Base-by-base conservation (phyloP, 441 rosid species). In the Flueggea neowawraea region DNA sequence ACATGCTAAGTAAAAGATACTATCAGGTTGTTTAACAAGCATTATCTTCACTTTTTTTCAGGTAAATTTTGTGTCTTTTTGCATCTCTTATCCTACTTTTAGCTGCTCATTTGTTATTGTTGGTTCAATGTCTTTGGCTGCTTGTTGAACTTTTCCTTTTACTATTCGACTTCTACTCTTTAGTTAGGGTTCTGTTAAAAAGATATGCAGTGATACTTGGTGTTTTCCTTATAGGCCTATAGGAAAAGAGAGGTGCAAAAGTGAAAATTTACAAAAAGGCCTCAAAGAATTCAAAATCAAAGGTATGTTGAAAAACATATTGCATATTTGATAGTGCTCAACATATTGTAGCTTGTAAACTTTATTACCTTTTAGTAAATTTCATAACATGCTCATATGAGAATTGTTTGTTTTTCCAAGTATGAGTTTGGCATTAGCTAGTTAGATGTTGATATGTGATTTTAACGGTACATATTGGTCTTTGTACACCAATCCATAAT, bases 11-110 rank as follows among this genome's bases (percentile, higher is more conserved):
- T 89, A 43, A 91, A 74, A 62, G 87, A 80, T 60, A 85, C 89
- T 31, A 22, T 89, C 36, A 80, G 97, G 72, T 52, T 83, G 51
- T 94, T 94, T 76, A 90, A 94, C 83, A 87, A 80, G 64, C 82
- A 85, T 6, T 90, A 89, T 80, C 97, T 94, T 32, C 90, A 87
- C 51, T 67, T 77, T 62, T 62, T 86, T 90, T 14, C 93, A 88
- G 95, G 96, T 88, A 16, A 22, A 22, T 22, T 22, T 22, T 2
- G 28, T 22, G 28, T 22, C 28, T 22, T 22, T 22, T 22, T 22
- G 28, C 28, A 22, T 22, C 28, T 22, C 28, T 22, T 22, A 22
- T 22, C 28, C 28, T 22, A 22, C 1, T 22, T 22, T 22, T 22
- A 22, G 28, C 28, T 22, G 28, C 28, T 22, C 28, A 22, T 22